phyloP scores from a whole-genome alignment of 2,329 filamentous ascomycete genomes.

The Chrysoporthe deuterocubensis region DNA sequence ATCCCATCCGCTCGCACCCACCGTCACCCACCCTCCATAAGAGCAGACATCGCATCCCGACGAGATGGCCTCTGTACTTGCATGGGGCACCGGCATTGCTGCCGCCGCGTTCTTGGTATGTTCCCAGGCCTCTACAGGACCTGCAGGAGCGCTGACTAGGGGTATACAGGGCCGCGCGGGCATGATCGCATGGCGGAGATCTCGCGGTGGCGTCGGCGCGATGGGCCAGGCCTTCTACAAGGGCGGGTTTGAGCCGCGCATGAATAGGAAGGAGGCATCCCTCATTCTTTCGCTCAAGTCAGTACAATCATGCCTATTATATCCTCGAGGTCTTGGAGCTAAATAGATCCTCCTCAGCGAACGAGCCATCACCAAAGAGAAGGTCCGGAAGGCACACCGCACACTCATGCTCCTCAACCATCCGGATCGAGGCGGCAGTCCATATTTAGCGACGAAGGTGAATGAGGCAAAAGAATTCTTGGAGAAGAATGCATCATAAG shows the following conservation, averaged over 20 bases:
- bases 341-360: constrained; percentile 62
- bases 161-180: constrained; percentile 83
- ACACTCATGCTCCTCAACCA: constrained; percentile 97
- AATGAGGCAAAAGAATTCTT: constrained; percentile 98
- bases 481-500: constrained; percentile 66
- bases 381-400: constrained; percentile 92
- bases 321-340: not conserved
- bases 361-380: constrained; percentile 84
- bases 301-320: constrained; percentile 27
- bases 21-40: constrained; percentile 20
- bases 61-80: constrained; percentile 63
- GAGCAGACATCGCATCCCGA: constrained; percentile 16
- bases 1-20: not conserved
- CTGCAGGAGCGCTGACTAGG: constrained; percentile 15
- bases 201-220: constrained; percentile 74
- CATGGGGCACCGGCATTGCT: constrained; percentile 64
- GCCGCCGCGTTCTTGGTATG: constrained; percentile 68
- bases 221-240: constrained; percentile 96
- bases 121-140: not conserved
- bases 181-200: constrained; percentile 84
- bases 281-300: constrained; percentile 92
- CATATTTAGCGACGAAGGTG: constrained; percentile 95
- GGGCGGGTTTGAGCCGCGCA: constrained; percentile 94
- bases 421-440: constrained; percentile 94
- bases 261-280: constrained; percentile 89